Evolutionary conservation across 139 green algal species (phyloP).

Genomic region (Gonium pectorale): DNA sequence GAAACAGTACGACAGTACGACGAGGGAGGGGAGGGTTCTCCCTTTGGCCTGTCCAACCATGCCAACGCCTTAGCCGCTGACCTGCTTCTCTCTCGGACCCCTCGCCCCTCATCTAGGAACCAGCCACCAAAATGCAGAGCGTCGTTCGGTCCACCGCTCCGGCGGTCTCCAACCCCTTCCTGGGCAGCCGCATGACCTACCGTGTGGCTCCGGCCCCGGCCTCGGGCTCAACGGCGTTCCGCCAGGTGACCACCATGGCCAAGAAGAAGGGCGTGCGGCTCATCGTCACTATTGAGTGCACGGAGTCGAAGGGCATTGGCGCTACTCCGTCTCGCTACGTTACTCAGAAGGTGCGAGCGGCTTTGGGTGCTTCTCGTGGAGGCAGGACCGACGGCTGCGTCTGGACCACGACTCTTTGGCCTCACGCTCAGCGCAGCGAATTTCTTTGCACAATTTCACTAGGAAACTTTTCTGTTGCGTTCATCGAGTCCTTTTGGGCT

Average conservation of each 20-base stretch:
- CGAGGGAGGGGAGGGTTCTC: no score
- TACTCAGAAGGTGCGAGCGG: constrained; percentile 91
- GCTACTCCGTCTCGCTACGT: constrained; percentile 79
- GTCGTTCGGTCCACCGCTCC: constrained; percentile 34
- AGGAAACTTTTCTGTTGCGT: no score
- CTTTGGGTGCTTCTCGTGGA: no score
- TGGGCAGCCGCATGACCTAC: constrained; percentile 65
- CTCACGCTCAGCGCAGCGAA: no score
- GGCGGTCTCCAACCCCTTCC: constrained; percentile 66
- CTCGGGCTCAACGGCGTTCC: constrained; percentile 51
- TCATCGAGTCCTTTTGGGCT: no score
- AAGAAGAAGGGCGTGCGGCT: constrained; percentile 94
- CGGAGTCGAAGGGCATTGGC: constrained; percentile 79
- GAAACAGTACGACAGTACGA: no score
- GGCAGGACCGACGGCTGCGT: no score
- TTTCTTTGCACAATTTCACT: no score
- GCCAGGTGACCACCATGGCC: constrained; percentile 86
- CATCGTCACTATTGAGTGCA: constrained; percentile 96
- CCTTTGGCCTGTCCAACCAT: no score
- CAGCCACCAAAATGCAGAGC: constrained; percentile 53
- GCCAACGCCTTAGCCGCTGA: no score
- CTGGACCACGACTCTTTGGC: no score
- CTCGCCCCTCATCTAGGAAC: neutral
- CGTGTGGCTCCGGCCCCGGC: constrained; percentile 52
- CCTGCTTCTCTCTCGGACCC: no score